phyloP scores from a whole-genome alignment of 768 basidiomycete genomes.

The Cystoderma amianthinum region DNA sequence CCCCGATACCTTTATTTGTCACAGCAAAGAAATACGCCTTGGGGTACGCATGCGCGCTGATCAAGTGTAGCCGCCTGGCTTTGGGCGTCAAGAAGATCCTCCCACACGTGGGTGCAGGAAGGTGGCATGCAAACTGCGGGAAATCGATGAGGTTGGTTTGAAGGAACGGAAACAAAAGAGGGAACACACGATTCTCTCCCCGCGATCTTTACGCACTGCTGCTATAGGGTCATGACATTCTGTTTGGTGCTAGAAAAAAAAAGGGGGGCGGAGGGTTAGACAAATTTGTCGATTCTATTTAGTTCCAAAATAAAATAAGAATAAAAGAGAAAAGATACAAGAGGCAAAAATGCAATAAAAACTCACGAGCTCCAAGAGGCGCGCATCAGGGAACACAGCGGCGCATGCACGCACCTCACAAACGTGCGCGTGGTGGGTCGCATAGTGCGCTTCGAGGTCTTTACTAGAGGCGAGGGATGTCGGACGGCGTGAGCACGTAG shows the following conservation, averaged over 20 bases:
- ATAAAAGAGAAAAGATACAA: constrained; percentile 4
- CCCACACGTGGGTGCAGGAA: constrained; percentile 42
- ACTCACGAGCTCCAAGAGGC: constrained; percentile 61
- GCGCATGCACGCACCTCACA: constrained; percentile 65
- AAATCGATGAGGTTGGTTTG: constrained; percentile 2
- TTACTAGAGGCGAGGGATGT: constrained; percentile 58
- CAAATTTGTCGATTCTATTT: too few relatives aligned
- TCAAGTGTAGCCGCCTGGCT: constrained; percentile 72
- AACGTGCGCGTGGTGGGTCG: constrained; percentile 77
- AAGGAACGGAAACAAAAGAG: constrained; percentile 2
- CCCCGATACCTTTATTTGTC: constrained; percentile 86
- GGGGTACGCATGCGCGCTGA: constrained; percentile 76
- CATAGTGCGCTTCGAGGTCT: constrained; percentile 81
- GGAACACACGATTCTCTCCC: constrained; percentile 74
- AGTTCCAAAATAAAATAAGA: constrained; percentile 1
- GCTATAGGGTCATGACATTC: constrained; percentile 88
- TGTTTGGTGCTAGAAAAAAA: constrained; percentile 55
- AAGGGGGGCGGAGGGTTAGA: too few relatives aligned
- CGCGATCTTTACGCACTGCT: constrained; percentile 67
- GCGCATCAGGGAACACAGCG: constrained; percentile 81
- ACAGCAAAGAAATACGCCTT: constrained; percentile 90
- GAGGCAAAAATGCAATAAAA: constrained; percentile 1
- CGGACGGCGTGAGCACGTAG: constrained; percentile 67
- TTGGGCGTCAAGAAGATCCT: constrained; percentile 68
- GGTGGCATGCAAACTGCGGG: constrained; percentile 78